These are phyloP conservation scores for Sclerotinia minor DNA, from an alignment of 2,329 filamentous ascomycete species.

Conservation along the genomic window DNA sequence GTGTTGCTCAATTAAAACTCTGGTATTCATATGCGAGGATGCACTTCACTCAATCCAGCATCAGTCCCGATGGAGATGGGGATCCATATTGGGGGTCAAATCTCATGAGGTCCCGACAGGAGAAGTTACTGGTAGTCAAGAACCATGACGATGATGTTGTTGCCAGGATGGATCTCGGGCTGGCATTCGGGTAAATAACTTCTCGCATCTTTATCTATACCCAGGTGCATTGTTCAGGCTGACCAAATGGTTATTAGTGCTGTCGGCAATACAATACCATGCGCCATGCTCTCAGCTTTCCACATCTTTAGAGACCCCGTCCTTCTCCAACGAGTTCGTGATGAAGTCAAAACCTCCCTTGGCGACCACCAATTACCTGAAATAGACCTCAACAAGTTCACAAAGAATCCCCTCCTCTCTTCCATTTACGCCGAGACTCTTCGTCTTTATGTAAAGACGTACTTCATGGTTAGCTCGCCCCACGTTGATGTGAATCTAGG, in stretches of 20 bases:
- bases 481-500: constrained; percentile 5
- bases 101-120: constrained; percentile 1
- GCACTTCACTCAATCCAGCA: no score
- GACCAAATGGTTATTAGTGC: neutral
- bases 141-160: constrained; percentile 8
- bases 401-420: neutral
- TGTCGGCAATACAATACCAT: neutral
- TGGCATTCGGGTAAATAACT: constrained; percentile 3
- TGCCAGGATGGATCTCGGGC: neutral
- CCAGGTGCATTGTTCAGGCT: neutral
- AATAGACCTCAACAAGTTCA: no score
- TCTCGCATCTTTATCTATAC: neutral
- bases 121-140: constrained; percentile 3
- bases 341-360: no score
- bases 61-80: no score
- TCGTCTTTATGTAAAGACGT: constrained; percentile 1
- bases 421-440: constrained; percentile 10
- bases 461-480: constrained; percentile 3
- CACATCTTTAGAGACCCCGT: neutral
- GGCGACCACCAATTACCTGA: no score
- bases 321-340: neutral
- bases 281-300: constrained; percentile 3
- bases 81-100: neutral
- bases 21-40: no score
- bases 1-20: no score